Conservation (phyloP, 23 red algal species). For the Agarophyton chilense region DNA sequence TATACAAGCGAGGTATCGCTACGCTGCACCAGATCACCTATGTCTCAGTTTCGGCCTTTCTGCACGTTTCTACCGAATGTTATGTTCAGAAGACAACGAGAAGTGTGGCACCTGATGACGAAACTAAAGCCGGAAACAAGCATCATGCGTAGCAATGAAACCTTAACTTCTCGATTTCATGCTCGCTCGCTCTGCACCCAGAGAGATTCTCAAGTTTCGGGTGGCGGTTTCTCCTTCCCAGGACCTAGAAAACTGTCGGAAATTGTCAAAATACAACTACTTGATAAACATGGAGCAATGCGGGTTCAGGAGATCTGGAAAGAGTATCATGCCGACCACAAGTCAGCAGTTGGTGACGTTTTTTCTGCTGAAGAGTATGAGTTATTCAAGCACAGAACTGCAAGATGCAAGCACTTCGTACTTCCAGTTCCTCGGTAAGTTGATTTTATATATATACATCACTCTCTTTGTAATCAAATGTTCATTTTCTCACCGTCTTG, state of each 20-base stretch:
- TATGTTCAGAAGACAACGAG: not conserved
- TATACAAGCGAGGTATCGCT: not conserved
- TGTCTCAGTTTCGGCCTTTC: not conserved
- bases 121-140: not conserved
- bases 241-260: conserved; percentile 58
- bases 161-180: not conserved
- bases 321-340: conserved; percentile 62
- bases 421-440: conserved; percentile 55
- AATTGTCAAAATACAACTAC: conserved; percentile 69
- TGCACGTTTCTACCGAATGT: not conserved
- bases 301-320: conserved; percentile 71
- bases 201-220: not conserved
- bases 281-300: conserved; percentile 45
- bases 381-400: conserved; percentile 47
- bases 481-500: not conserved
- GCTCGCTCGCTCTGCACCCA: not conserved
- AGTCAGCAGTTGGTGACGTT: conserved; percentile 53
- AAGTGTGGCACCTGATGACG: not conserved
- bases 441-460: not conserved
- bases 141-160: not conserved
- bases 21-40: not conserved
- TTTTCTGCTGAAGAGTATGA: conserved; percentile 58
- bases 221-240: conserved; percentile 64
- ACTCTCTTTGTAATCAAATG: not conserved
- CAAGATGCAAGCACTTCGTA: conserved; percentile 55